Evolutionary conservation across 73 alveolate genomes (phyloP).

Genomic region (Tetrahymena thermophila): DNA sequence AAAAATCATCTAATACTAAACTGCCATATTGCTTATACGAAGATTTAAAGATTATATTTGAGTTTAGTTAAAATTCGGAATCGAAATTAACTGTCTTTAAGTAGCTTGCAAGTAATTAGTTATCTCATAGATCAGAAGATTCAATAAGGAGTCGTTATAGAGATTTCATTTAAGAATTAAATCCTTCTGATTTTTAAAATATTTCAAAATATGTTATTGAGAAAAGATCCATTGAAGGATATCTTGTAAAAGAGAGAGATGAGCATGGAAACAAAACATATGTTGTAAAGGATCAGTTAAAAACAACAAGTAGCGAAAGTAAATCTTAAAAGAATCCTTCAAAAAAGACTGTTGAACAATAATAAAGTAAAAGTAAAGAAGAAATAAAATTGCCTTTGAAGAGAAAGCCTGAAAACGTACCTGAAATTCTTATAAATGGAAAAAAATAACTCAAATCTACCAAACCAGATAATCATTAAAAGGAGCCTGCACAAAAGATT

Average conservation of each 20-base stretch:
- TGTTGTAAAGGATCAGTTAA: not conserved
- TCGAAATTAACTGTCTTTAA: not conserved
- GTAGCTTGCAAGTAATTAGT: not conserved
- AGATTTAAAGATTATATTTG: not conserved
- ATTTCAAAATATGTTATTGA: not conserved
- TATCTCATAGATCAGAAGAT: not conserved
- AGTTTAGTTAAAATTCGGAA: not conserved
- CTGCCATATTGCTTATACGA: not conserved
- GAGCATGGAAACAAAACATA: not conserved
- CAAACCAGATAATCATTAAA: not conserved
- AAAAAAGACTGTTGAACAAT: not conserved
- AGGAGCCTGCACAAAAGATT: not conserved
- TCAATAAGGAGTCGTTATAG: not conserved
- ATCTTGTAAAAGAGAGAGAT: not conserved
- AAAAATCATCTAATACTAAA: not conserved
- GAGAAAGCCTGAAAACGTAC: not conserved
- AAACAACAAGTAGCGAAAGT: not conserved
- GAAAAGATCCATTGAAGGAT: not conserved
- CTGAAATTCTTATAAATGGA: not conserved
- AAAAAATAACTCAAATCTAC: not conserved
- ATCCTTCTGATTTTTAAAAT: not conserved
- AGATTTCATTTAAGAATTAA: not conserved
- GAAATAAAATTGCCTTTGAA: not conserved
- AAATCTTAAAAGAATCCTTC: not conserved
- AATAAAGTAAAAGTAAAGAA: not conserved